Conservation (phyloP, 192 early-diverging fungal species). For the Coemansia sp. region DNA sequence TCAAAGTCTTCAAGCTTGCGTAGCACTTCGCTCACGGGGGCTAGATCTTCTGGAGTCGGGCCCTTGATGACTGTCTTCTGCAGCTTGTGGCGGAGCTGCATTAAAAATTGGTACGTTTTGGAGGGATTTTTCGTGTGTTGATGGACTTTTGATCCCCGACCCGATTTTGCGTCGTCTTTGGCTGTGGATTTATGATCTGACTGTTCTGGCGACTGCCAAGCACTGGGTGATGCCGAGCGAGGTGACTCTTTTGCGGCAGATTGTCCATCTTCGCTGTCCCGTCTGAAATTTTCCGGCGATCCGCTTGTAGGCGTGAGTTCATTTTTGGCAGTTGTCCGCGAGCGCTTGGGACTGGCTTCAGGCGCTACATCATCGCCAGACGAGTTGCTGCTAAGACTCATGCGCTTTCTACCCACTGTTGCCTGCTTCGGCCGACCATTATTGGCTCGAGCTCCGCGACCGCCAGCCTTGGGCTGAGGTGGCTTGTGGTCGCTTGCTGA, state of each 20-base stretch:
- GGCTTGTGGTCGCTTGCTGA: constrained; percentile 12
- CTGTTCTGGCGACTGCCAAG: constrained; percentile 26
- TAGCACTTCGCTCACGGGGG: constrained; percentile 41
- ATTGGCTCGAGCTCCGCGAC: constrained; percentile 8
- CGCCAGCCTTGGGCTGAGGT: constrained; percentile 10
- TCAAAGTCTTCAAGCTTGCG: constrained; percentile 50
- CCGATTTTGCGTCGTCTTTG: constrained; percentile 30
- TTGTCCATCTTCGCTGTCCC: constrained; percentile 35
- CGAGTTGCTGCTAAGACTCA: constrained; percentile 34
- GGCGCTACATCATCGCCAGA: constrained; percentile 36
- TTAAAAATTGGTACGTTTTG: constrained; percentile 41
- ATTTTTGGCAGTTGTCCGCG: constrained; percentile 29
- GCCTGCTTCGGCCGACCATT: constrained; percentile 24
- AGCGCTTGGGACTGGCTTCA: constrained; percentile 42
- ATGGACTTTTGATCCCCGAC: constrained; percentile 29
- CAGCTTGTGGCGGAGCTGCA: constrained; percentile 53
- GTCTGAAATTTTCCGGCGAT: constrained; percentile 16
- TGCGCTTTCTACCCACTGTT: constrained; percentile 30
- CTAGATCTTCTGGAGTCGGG: constrained; percentile 32
- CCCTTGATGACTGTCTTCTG: constrained; percentile 55
- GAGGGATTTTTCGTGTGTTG: constrained; percentile 27
- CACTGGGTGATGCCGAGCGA: constrained; percentile 30
- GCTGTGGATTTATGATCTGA: not conserved
- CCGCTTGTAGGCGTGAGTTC: constrained; percentile 12
- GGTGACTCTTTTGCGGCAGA: constrained; percentile 39